Conservation (phyloP, 2,329 filamentous ascomycete species). For the Aspergillus pseudoterreus region DNA sequence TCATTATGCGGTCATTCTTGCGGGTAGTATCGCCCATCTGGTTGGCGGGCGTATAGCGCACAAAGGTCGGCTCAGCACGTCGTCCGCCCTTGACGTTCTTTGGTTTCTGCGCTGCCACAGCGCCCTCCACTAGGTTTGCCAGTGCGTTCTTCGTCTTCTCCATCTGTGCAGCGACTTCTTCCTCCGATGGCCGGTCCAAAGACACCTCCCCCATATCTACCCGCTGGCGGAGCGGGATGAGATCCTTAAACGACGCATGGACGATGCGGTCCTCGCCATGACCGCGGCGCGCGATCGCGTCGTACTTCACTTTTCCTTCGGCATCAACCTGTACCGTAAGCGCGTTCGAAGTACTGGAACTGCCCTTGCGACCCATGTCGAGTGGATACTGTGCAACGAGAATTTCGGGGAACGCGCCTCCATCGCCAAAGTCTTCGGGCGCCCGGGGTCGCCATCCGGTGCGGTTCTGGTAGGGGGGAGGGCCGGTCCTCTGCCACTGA, state of each 20-base stretch:
- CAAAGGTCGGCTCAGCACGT: constrained; percentile 83
- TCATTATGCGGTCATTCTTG: constrained; percentile 95
- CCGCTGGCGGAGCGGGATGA: constrained; percentile 89
- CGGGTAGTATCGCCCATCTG: constrained; percentile 87
- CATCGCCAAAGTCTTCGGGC: constrained; percentile 91
- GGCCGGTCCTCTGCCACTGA: constrained; percentile 62
- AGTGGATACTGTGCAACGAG: constrained; percentile 92
- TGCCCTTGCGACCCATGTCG: constrained; percentile 82
- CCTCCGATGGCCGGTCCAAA: constrained; percentile 76
- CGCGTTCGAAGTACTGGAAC: constrained; percentile 71
- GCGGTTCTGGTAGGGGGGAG: constrained; percentile 83
- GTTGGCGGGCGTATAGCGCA: constrained; percentile 90
- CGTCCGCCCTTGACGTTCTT: constrained; percentile 86
- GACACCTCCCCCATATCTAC: constrained; percentile 91
- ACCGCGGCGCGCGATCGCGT: constrained; percentile 86
- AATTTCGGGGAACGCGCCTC: constrained; percentile 92
- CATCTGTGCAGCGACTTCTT: constrained; percentile 78
- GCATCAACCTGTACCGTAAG: constrained; percentile 87
- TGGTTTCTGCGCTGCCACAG: constrained; percentile 87
- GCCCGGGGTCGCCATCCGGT: constrained; percentile 84
- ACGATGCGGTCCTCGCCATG: constrained; percentile 81
- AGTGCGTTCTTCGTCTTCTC: constrained; percentile 86
- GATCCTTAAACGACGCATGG: constrained; percentile 92
- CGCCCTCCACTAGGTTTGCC: constrained; percentile 75
- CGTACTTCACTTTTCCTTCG: constrained; percentile 93